Conservation (phyloP, 2,329 filamentous ascomycete species). For the Penicillium psychrosexuale region DNA sequence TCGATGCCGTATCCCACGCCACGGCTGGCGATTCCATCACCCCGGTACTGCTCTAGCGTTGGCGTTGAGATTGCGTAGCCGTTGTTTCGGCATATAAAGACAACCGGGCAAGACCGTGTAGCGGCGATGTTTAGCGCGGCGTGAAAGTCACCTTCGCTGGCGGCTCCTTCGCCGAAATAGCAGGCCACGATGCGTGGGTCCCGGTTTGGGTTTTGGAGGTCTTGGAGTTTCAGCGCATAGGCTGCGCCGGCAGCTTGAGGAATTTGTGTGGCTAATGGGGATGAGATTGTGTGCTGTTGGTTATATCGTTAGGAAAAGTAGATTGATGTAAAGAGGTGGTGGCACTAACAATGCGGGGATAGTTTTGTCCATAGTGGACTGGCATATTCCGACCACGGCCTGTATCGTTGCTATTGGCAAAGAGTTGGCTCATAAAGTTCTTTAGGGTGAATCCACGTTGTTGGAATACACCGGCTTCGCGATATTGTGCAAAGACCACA, state of each 20-base stretch:
- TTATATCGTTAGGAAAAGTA: conserved; percentile 33
- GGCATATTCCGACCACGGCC: conserved; percentile 93
- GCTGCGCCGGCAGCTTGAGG: conserved; percentile 84
- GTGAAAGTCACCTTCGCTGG: conserved; percentile 89
- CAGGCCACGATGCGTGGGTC: conserved; percentile 70
- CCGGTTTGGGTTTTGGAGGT: conserved; percentile 65
- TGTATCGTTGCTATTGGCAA: conserved; percentile 76
- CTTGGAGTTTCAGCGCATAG: conserved; percentile 81
- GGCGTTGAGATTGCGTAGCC: conserved; percentile 89
- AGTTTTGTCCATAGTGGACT: conserved; percentile 84
- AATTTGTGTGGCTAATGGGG: conserved; percentile 81
- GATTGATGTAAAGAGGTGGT: neutral
- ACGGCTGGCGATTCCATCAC: conserved; percentile 83
- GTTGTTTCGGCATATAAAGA: conserved; percentile 92
- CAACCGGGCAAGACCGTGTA: conserved; percentile 77
- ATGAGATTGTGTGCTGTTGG: conserved; percentile 80
- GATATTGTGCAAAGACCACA: conserved; percentile 90
- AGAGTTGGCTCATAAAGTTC: conserved; percentile 94
- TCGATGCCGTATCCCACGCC: conserved; percentile 92
- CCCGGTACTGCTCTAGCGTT: conserved; percentile 84
- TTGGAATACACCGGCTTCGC: conserved; percentile 86
- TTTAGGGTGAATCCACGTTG: conserved; percentile 82
- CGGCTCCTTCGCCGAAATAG: conserved; percentile 89
- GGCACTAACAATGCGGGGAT: conserved; percentile 71
- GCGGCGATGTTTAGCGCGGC: conserved; percentile 88